Conservation (phyloP, 2,329 filamentous ascomycete species). For the Fusarium praegraminearum region DNA sequence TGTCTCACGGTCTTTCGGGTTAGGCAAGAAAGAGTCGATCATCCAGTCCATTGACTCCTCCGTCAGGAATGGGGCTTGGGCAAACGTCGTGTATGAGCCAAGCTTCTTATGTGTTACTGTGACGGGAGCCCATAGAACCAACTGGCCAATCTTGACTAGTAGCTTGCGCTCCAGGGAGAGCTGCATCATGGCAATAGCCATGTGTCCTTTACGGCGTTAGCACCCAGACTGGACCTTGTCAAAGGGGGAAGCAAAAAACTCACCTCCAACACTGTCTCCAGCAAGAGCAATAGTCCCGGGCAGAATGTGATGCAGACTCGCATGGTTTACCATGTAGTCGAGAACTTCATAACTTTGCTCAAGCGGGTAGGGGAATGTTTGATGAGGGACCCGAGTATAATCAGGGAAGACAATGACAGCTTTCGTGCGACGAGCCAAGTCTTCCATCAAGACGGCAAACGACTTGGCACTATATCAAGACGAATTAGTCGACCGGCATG, state of each 20-base stretch:
- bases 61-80: background rate
- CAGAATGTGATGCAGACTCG: background rate
- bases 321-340: background rate
- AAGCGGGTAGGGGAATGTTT: background rate
- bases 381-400: background rate
- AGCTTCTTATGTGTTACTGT: background rate
- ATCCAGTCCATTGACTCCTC: background rate
- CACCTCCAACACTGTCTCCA: slow-evolving; percentile 4
- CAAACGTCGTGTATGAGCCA: background rate
- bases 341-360: background rate
- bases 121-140: background rate
- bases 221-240: background rate
- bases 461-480: background rate
- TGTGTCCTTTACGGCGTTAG: background rate
- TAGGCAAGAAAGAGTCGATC: background rate
- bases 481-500: background rate
- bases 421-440: background rate
- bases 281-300: background rate
- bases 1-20: background rate
- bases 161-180: background rate
- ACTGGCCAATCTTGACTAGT: background rate
- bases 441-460: background rate
- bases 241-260: background rate
- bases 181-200: slow-evolving; percentile 2
- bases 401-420: background rate